Base-by-base conservation (phyloP, 164 flowering plant species). In the Umbilicus rupestris region DNA sequence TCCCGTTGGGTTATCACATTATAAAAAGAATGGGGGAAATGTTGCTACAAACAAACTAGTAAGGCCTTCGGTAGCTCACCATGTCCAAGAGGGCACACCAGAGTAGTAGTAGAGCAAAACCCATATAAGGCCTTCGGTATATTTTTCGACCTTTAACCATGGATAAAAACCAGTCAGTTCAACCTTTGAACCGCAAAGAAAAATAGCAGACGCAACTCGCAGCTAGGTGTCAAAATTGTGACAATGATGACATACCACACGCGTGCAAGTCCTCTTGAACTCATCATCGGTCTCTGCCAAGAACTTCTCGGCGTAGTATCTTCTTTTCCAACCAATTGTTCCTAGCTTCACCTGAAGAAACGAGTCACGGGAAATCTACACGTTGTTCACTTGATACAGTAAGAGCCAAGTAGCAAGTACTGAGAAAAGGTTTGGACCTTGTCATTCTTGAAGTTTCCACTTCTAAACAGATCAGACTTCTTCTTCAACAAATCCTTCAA, bases 71-170 rank as follows among this genome's bases (percentile, higher is more conserved):
- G 22, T 14, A 57, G 52, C 77, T 68, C 71, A 85, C 87, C 90
- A 85, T 10, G 72, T 71, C 86, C 87, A 85, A 0, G 90, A 85
- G 37, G 81, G 78, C 44, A 82, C 78, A 1, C 79, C 84, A 9
- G 74, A 71, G 62, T 63, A 85, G 39, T 85, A 85, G 58, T 79
- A 83, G 3, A 58, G 69, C 0, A 84, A 70, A 6, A 81, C 84
- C 87, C 90, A 85, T 14, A 79, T 71, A 0, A 83, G 67, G 5
- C 90, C 90, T 76, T 84, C 86, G 15, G 79, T 69, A 20, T 82
- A 85, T 28, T 78, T 77, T 11, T 71, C 45, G 22, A 81, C 80
- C 86, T 85, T 24, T 47, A 64, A 17, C 41, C 7, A 69, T 45
- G 52, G 45, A 19, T n/a, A n/a, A n/a, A n/a, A 33, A 1, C 2